Percentiles rank a stretch among this genome's conserved stretches.
Evolutionary conservation across 768 basidiomycete species (phyloP).

Genomic region (Lentinula guzmanii): DNA sequence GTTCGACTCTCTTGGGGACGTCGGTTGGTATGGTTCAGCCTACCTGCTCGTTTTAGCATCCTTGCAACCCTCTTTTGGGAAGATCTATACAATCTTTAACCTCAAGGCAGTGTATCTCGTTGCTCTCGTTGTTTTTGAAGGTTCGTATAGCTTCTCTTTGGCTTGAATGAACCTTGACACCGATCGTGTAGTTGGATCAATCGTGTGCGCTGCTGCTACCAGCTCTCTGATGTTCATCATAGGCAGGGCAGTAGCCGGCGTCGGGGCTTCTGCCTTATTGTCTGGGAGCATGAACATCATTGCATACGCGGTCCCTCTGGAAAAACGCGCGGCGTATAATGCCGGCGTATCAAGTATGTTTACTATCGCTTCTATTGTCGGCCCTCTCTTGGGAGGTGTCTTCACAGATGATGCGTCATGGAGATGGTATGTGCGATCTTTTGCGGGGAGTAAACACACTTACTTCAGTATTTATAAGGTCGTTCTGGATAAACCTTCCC

Average conservation of each 20-base stretch:
- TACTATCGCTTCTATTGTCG: constrained; percentile 11
- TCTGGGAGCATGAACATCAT: not conserved
- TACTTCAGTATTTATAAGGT: not conserved
- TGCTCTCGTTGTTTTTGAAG: constrained; percentile 20
- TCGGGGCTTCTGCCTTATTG: constrained; percentile 31
- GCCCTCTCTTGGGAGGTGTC: constrained; percentile 22
- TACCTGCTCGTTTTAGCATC: constrained; percentile 10
- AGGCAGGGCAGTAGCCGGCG: constrained; percentile 37
- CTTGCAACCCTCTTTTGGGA: constrained; percentile 20
- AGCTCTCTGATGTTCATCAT: constrained; percentile 24
- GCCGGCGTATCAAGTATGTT: constrained; percentile 30
- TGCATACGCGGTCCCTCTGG: constrained; percentile 11
- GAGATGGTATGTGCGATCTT: not conserved
- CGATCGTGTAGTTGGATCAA: constrained; percentile 37
- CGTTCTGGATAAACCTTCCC: constrained; percentile 13
- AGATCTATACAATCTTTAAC: constrained; percentile 1
- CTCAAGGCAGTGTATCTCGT: constrained; percentile 12
- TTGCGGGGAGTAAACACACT: not conserved
- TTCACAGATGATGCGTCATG: constrained; percentile 17
- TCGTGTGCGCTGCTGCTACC: constrained; percentile 29
- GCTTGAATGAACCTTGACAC: constrained; percentile 10
- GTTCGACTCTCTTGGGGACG: constrained; percentile 3
- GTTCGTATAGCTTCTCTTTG: constrained; percentile 17
- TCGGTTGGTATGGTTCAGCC: constrained; percentile 1
- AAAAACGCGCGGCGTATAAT: constrained; percentile 20